Percentiles rank a stretch among this genome's conserved stretches.
Evolutionary conservation across 441 rosid species (phyloP).

Genomic region (Brassica hybrid): DNA sequence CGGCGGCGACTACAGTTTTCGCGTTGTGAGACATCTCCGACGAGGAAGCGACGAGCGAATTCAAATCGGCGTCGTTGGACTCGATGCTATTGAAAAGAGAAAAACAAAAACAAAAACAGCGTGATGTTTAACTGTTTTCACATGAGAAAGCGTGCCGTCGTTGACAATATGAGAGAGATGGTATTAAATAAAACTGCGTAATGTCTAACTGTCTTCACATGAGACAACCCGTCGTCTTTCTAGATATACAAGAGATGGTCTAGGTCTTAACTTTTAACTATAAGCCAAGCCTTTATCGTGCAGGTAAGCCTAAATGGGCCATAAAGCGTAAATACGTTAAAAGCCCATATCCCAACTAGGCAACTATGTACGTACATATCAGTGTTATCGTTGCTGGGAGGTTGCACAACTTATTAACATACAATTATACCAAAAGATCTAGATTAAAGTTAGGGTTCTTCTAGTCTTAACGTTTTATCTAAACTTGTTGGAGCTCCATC

Average conservation of each 20-base stretch:
- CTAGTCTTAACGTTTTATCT: background rate
- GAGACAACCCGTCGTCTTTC: constrained; percentile 19
- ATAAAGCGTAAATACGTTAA: background rate
- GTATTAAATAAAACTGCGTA: background rate
- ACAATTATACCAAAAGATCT: background rate
- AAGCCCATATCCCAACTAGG: background rate
- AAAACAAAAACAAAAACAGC: background rate
- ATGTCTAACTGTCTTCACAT: background rate
- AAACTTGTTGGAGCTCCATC: constrained; percentile 47
- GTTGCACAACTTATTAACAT: background rate
- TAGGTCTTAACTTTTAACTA: background rate
- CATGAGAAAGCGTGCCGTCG: background rate
- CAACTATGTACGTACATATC: no score
- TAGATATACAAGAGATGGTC: no score
- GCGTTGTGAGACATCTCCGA: constrained; percentile 47
- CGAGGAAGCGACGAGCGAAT: background rate
- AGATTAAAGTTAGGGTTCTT: background rate
- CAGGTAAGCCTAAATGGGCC: background rate
- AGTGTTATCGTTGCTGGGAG: background rate
- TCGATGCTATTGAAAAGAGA: background rate
- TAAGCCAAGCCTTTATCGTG: background rate
- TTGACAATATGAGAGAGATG: background rate
- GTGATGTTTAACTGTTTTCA: background rate
- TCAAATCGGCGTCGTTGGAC: no score
- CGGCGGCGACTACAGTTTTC: constrained; percentile 21